Evolutionary conservation across 1,139 yeast species (phyloP), one percentile per base, ranked within the genome.

Genomic region (Suzukiozyma palmioleophila): DNA sequence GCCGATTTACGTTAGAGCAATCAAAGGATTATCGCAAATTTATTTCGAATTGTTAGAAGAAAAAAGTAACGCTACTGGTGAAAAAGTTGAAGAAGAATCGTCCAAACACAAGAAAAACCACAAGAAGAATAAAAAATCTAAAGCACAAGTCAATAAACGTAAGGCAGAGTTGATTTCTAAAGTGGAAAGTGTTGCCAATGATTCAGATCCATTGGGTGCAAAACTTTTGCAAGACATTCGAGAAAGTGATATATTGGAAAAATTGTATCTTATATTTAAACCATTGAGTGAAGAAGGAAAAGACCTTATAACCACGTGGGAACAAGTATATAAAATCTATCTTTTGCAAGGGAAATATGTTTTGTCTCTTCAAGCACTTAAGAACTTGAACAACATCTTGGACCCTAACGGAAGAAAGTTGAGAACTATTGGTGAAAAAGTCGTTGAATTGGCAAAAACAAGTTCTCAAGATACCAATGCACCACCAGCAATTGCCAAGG

Each of bases 1-100:
- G 32, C 88, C 94, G 2, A 74, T 82, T 35, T 89, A 79, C 57
- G 69, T 76, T 15, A 74, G 95, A 43, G 88, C 87, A 0, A 72
- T 84, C 44, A 62, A 66, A 36, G 95, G 94, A 0, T 77, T 90
- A 28, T 62, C 82, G 21, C 63, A 70, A 13, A 64, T 87, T 37
- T 79, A 83, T 53, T 66, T 80, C 42, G 75, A 75, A 15, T 52
- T 81, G 13, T 58, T 63, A 30, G 57, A 58, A 4, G 57, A 58
- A 11, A 62, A 56, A 39, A 37, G 28, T 12, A 15, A 43, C 8
- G 43, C 41, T 11, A 48, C 38, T 12, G 33, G 37, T 16, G 45
- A 43, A 12, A 49, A 47, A 22, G 63, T 59, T 36, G 53, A 50
- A 3, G 54, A 48, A 9, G 49, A 43, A 1, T 43, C 41, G 18